Percentiles rank a stretch among this genome's conserved stretches.
Evolutionary conservation across 176 grass and related monocot species (phyloP).

Genomic region (Triticum urartu): DNA sequence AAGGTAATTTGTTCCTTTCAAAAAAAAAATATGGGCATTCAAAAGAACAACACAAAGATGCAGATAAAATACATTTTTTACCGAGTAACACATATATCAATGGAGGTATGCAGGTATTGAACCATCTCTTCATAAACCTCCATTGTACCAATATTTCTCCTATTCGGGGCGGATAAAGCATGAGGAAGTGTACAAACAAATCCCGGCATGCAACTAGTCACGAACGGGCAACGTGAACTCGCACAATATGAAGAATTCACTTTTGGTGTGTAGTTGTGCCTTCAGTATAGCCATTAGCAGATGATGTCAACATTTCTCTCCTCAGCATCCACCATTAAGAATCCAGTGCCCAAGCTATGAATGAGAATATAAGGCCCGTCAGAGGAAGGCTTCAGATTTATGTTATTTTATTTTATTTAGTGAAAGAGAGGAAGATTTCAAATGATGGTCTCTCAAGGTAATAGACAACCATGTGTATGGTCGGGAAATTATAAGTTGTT

Average conservation of each 20-base stretch:
- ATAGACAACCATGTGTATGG: neutral
- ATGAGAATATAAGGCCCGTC: neutral
- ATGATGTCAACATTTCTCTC: neutral
- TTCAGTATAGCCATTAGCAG: neutral
- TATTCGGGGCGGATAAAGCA: neutral
- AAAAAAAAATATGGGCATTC: neutral
- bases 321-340: neutral
- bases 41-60: neutral
- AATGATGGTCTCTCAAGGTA: constrained; percentile 7
- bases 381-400: neutral
- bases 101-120: neutral
- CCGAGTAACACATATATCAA: neutral
- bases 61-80: neutral
- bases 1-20: neutral
- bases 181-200: neutral
- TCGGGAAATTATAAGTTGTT: neutral
- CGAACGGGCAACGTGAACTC: neutral
- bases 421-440: neutral
- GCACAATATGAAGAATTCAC: neutral
- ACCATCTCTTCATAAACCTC: neutral
- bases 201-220: neutral
- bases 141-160: neutral
- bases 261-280: neutral
- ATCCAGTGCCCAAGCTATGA: neutral
- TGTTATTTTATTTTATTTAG: neutral